Conservation (phyloP, 306 rosid species). For the Lupinus albus region DNA sequence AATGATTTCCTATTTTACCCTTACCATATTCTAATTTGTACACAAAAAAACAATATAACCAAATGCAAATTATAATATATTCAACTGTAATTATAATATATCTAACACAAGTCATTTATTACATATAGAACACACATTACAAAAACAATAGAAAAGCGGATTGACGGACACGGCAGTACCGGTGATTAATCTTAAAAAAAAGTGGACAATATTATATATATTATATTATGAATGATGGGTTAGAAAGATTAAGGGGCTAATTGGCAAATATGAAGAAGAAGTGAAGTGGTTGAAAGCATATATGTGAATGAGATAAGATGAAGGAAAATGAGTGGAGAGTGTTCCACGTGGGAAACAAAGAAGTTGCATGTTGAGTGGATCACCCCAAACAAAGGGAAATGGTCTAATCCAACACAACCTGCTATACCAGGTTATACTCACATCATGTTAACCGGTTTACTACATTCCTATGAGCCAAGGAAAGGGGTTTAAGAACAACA, state of each 20-base stretch:
- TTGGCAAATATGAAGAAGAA: not conserved
- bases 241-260: slow-evolving; percentile 12
- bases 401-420: slow-evolving; percentile 57
- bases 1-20: no score
- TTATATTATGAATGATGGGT: not conserved
- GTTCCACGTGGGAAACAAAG: slow-evolving; percentile 57
- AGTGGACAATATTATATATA: not conserved
- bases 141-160: no score
- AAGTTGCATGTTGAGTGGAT: slow-evolving; percentile 53
- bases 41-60: no score
- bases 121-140: no score
- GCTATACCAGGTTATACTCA: slow-evolving; percentile 49
- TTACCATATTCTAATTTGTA: no score
- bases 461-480: slow-evolving; percentile 52
- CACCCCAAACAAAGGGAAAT: slow-evolving; percentile 58
- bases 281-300: slow-evolving; percentile 27
- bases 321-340: slow-evolving; percentile 50
- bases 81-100: no score
- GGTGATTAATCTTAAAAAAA: no score
- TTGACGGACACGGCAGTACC: no score
- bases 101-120: no score
- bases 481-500: slow-evolving; percentile 63
- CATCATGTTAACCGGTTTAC: slow-evolving; percentile 40
- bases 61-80: no score
- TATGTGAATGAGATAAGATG: slow-evolving; percentile 57